phyloP scores from a whole-genome alignment of 1,139 yeast species.

The Geotrichum citri-aurantii region DNA sequence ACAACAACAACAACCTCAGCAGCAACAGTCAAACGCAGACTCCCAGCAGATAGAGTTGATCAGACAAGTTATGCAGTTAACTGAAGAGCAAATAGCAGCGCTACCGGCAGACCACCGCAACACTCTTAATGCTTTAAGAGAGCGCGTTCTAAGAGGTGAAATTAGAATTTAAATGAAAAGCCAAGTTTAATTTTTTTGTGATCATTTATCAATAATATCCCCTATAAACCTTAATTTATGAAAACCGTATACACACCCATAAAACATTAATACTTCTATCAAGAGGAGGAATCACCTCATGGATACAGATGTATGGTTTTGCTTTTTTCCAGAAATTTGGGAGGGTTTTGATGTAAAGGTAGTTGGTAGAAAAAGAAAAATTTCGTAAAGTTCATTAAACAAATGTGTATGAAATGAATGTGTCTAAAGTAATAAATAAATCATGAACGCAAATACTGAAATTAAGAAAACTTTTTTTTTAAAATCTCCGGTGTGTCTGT shows the following conservation, averaged over 20 bases:
- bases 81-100: conserved; percentile 56
- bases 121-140: conserved; percentile 29
- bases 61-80: conserved; percentile 48
- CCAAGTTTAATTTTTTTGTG: too few relatives aligned
- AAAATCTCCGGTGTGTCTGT: not conserved
- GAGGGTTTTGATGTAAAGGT: not conserved
- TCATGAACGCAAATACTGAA: not conserved
- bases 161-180: conserved; percentile 23
- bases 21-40: conserved; percentile 6
- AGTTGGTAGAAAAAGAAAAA: not conserved
- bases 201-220: too few relatives aligned
- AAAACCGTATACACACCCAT: not conserved
- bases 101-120: conserved; percentile 55
- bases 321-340: not conserved
- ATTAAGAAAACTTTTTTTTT: not conserved
- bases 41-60: conserved; percentile 38
- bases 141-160: conserved; percentile 31
- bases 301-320: too few relatives aligned
- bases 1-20: conserved; percentile 12
- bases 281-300: not conserved
- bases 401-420: conserved; percentile 1
- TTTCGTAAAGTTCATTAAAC: conserved; percentile 4
- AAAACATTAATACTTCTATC: not conserved
- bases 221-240: not conserved
- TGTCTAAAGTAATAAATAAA: not conserved